phyloP scores from a whole-genome alignment of 352 stramenopile genomes.

The Blastocystis sp. region DNA sequence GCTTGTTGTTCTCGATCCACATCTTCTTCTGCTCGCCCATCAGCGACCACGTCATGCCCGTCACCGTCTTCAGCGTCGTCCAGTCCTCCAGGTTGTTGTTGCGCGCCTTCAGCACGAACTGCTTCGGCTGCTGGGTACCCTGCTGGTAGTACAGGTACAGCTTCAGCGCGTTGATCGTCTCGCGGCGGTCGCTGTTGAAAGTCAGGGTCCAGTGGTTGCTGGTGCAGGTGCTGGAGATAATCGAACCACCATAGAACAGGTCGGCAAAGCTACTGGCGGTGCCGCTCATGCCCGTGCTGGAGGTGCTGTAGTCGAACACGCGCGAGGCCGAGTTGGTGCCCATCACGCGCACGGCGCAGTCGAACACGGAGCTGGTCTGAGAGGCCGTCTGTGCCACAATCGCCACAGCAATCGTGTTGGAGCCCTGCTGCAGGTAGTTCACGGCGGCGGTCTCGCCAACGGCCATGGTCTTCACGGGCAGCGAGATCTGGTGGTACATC shows the following conservation, averaged over 20 bases:
- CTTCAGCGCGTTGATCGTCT: not conserved
- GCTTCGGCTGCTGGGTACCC: not conserved
- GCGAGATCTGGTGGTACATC: not conserved
- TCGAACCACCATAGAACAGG: not conserved
- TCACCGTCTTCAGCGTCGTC: not conserved
- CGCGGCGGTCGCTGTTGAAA: conserved; percentile 14
- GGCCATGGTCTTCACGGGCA: not conserved
- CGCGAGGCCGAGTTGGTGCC: not conserved
- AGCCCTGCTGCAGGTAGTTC: conserved; percentile 18
- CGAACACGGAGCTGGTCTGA: not conserved
- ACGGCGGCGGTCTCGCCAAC: not conserved
- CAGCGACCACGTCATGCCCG: not conserved
- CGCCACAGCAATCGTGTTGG: conserved; percentile 24
- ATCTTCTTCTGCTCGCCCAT: not conserved
- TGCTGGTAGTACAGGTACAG: not conserved
- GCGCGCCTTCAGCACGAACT: conserved; percentile 5
- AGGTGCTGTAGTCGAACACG: not conserved
- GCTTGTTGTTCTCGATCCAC: not conserved
- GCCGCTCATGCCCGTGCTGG: not conserved
- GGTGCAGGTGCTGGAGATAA: not conserved
- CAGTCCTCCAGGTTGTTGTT: conserved; percentile 7
- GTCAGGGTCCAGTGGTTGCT: not conserved
- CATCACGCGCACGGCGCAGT: not conserved
- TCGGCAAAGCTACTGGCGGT: not conserved
- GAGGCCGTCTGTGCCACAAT: not conserved